Percentiles rank a stretch among this genome's conserved stretches.
These are phyloP conservation scores for Huntiella abstrusa DNA, from an alignment of 2,329 filamentous ascomycete species.

Conservation along the genomic window DNA sequence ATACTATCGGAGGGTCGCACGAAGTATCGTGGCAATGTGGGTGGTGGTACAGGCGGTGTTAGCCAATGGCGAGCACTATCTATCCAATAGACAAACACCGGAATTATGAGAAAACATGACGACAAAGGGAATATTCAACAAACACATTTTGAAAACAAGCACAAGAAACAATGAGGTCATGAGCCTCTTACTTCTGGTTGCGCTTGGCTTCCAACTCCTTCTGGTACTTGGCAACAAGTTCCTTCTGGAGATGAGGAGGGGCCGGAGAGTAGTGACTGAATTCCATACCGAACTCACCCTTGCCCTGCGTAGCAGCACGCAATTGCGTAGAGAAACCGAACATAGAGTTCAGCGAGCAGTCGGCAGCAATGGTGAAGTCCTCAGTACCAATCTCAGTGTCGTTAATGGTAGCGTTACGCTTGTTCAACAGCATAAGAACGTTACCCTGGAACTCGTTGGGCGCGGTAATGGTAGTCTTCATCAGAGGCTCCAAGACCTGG, in stretches of 20 bases:
- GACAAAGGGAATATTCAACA: not conserved
- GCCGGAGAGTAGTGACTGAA: constrained; percentile 90
- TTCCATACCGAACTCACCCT: constrained; percentile 98
- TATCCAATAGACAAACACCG: not conserved
- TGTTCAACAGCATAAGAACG: constrained; percentile 87
- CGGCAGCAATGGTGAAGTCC: constrained; percentile 81
- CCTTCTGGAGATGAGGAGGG: constrained; percentile 69
- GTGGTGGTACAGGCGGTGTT: constrained; percentile 7
- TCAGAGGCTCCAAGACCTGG: constrained; percentile 79
- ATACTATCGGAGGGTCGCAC: not conserved
- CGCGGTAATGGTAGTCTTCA: constrained; percentile 95
- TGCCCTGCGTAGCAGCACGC: constrained; percentile 85
- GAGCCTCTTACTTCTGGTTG: constrained; percentile 15
- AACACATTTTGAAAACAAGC: not conserved
- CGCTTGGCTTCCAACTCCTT: constrained; percentile 39
- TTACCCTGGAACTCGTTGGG: constrained; percentile 96
- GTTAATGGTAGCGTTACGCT: constrained; percentile 84
- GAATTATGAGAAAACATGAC: not conserved
- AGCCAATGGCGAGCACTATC: no score
- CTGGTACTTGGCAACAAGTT: constrained; percentile 38
- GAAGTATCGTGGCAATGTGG: constrained; percentile 10
- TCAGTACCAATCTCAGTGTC: constrained; percentile 89
- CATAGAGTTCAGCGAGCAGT: constrained; percentile 92
- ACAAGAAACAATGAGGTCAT: not conserved
- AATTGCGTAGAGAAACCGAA: constrained; percentile 90